Conservation (phyloP, 352 stramenopile species). For the Discostella stelligera region DNA sequence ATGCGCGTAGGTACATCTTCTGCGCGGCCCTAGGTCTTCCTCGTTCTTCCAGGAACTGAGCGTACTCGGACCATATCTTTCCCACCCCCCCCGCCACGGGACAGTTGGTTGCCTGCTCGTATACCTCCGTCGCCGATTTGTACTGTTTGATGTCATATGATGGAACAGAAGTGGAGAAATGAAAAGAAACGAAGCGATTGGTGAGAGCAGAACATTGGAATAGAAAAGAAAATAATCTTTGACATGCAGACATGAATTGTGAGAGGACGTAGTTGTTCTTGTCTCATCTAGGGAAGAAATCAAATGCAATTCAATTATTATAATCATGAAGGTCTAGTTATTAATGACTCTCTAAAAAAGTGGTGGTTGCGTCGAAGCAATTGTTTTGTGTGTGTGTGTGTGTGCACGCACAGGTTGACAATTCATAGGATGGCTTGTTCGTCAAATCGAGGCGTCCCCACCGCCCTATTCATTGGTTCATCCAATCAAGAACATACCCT, state of each 20-base stretch:
- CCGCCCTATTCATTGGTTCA: too few species aligned
- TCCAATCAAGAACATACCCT: not conserved
- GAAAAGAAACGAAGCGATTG: not conserved
- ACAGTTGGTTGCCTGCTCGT: constrained; percentile 69
- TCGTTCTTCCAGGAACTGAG: constrained; percentile 69
- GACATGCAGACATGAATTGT: not conserved
- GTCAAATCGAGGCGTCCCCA: not conserved
- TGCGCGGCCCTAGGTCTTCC: constrained; percentile 62
- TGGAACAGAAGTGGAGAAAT: not conserved
- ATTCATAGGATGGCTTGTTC: too few species aligned
- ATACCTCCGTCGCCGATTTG: constrained; percentile 78
- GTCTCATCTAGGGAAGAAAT: not conserved
- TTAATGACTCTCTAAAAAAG: not conserved
- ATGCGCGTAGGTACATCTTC: constrained; percentile 72
- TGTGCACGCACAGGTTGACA: too few species aligned
- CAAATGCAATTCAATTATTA: not conserved
- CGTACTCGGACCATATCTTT: constrained; percentile 74
- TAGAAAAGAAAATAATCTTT: not conserved
- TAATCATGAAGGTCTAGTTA: not conserved
- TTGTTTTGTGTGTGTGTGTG: too few species aligned
- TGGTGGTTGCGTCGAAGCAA: too few species aligned
- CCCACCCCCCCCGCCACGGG: constrained; percentile 59
- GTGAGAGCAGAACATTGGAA: constrained; percentile 2
- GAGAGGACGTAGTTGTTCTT: not conserved
- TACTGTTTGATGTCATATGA: not conserved